phyloP scores from a whole-genome alignment of 257 asterid species.

The Cynanchum wilfordii region DNA sequence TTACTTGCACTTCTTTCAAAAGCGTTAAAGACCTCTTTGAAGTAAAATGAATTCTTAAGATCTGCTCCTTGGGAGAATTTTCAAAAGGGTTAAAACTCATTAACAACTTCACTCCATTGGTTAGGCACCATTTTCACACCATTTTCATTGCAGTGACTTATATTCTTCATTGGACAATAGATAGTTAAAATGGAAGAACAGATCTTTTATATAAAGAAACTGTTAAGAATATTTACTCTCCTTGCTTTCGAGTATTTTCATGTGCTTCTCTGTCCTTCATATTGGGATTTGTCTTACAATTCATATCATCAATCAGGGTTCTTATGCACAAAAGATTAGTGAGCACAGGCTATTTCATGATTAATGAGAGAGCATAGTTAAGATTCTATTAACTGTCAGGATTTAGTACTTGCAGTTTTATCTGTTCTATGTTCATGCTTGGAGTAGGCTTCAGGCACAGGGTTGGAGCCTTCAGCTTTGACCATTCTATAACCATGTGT shows the following conservation, averaged over 20 bases:
- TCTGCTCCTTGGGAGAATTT: background rate
- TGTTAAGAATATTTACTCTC: background rate
- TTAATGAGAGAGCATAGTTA: background rate
- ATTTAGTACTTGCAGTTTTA: background rate
- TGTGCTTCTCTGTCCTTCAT: background rate
- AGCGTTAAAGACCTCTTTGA: background rate
- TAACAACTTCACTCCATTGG: background rate
- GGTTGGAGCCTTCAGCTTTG: too few relatives aligned
- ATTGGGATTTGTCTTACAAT: background rate
- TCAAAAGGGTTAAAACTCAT: background rate
- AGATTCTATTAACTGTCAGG: background rate
- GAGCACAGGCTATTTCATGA: background rate
- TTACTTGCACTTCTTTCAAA: background rate
- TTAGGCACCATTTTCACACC: background rate
- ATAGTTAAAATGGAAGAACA: background rate
- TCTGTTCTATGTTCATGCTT: too few relatives aligned
- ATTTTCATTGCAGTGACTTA: background rate
- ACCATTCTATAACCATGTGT: too few relatives aligned
- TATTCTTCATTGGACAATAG: background rate
- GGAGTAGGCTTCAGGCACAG: background rate
- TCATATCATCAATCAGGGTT: background rate
- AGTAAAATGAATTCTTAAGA: background rate
- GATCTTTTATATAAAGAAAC: background rate
- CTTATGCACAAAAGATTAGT: background rate
- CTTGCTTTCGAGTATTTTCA: background rate